Conservation (phyloP, 2,329 filamentous ascomycete species). For the Tolypocladium endophyticum region DNA sequence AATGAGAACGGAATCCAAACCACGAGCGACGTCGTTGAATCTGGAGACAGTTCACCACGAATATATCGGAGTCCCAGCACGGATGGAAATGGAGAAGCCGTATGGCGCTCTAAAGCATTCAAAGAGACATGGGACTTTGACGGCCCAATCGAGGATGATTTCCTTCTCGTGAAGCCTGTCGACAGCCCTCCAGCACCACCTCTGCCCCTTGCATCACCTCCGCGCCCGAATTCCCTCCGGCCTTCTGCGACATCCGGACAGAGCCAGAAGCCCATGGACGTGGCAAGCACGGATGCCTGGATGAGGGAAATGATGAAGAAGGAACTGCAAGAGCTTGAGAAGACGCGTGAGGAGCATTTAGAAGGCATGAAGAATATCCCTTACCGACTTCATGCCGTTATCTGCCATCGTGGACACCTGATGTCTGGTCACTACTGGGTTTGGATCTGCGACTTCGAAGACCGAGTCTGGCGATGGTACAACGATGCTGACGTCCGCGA, state of each 20-base stretch:
- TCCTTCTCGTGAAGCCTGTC: slow-evolving; percentile 15
- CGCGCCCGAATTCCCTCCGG: background rate
- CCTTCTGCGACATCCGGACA: background rate
- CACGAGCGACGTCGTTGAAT: slow-evolving; percentile 10
- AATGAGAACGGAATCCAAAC: background rate
- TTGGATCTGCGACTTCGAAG: slow-evolving; percentile 84
- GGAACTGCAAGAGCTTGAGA: slow-evolving; percentile 23
- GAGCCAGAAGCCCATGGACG: slow-evolving; percentile 8
- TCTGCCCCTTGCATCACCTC: background rate
- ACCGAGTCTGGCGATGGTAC: slow-evolving; percentile 80
- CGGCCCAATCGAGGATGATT: slow-evolving; percentile 25
- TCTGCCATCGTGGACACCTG: slow-evolving; percentile 72
- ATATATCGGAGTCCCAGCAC: background rate
- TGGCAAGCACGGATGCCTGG: slow-evolving; percentile 12
- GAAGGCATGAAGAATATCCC: slow-evolving; percentile 51
- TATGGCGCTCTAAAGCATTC: background rate
- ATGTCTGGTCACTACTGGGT: slow-evolving; percentile 90
- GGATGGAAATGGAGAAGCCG: slow-evolving; percentile 1
- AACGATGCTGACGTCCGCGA: slow-evolving; percentile 79
- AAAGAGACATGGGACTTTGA: slow-evolving; percentile 27
- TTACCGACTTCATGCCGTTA: slow-evolving; percentile 83
- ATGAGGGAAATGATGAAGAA: slow-evolving; percentile 34
- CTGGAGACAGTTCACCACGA: slow-evolving; percentile 13
- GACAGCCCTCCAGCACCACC: background rate
- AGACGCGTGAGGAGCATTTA: slow-evolving; percentile 15